Conservation (phyloP, 2,329 filamentous ascomycete species). For the Epichloe brachyelytri region DNA sequence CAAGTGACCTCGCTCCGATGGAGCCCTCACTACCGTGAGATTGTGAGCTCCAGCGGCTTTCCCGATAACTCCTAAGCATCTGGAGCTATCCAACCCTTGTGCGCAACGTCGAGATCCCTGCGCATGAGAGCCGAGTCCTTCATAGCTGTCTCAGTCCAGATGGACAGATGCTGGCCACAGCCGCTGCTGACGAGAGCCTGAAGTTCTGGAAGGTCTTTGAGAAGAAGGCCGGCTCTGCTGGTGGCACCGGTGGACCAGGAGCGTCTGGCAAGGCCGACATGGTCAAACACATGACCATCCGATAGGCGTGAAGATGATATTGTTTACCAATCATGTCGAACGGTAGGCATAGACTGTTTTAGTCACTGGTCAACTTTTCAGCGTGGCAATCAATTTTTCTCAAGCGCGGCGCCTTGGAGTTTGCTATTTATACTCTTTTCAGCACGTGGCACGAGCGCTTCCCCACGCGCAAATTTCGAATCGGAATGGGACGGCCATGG, state of each 20-base stretch:
- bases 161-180: conserved; percentile 94
- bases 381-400: conserved; percentile 13
- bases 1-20: conserved; percentile 94
- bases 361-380: conserved; percentile 28
- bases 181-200: conserved; percentile 88
- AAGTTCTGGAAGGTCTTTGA: conserved; percentile 99
- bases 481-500: conserved; percentile 19
- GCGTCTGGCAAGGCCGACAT: conserved; percentile 69
- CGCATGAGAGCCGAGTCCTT: conserved; percentile 90
- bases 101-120: conserved; percentile 94
- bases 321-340: conserved; percentile 16
- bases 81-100: conserved; percentile 98
- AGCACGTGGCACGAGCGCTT: conserved; percentile 36
- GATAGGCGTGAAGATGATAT: conserved; percentile 35
- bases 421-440: conserved; percentile 21
- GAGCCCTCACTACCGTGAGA: conserved; percentile 95
- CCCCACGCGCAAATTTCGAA: conserved; percentile 26
- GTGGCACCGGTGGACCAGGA: conserved; percentile 51
- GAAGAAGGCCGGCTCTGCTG: conserved; percentile 74
- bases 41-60: conserved; percentile 94
- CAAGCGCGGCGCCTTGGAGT: conserved; percentile 41
- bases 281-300: conserved; percentile 91
- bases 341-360: conserved; percentile 34
- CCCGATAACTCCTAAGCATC: conserved; percentile 99
- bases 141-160: conserved; percentile 96